These are phyloP conservation scores for Trichoderma sp. DNA, from an alignment of 2,329 filamentous ascomycete species.

Conservation along the genomic window DNA sequence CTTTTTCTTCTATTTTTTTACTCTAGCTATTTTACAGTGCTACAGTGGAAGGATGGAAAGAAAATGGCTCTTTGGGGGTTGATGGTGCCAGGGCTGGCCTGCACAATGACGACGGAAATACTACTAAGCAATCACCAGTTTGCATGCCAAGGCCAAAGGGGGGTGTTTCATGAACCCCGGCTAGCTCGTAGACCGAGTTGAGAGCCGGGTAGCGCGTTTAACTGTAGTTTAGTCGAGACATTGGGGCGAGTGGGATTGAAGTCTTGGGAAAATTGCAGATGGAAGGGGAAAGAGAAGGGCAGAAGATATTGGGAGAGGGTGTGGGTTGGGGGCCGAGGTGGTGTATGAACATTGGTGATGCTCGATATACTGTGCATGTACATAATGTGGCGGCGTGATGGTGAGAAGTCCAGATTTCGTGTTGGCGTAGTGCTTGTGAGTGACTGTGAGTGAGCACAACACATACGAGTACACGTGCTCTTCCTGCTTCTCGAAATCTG, in stretches of 20 bases:
- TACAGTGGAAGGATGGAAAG: background rate
- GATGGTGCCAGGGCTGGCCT: background rate
- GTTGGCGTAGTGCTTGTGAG: background rate
- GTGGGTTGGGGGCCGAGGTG: background rate
- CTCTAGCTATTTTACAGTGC: background rate
- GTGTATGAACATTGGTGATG: too few relatives aligned
- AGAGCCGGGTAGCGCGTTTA: background rate
- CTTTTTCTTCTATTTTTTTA: background rate
- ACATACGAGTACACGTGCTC: background rate
- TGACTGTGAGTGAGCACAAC: background rate
- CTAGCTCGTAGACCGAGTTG: background rate
- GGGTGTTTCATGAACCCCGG: slow-evolving; percentile 14
- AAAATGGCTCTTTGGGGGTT: background rate
- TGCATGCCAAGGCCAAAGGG: slow-evolving; percentile 5
- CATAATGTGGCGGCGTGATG: background rate
- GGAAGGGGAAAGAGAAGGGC: background rate
- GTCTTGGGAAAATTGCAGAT: background rate
- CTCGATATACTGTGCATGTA: too few relatives aligned
- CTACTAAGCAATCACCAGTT: slow-evolving; percentile 1
- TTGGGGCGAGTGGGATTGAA: background rate
- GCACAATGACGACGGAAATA: background rate
- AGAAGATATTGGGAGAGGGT: background rate
- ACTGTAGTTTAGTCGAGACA: background rate
- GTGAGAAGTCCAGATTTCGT: background rate
- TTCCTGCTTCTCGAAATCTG: background rate